Percentiles rank a stretch among this genome's conserved stretches.
phyloP scores from a whole-genome alignment of 129 eudicot species.

The Artemisia annua region DNA sequence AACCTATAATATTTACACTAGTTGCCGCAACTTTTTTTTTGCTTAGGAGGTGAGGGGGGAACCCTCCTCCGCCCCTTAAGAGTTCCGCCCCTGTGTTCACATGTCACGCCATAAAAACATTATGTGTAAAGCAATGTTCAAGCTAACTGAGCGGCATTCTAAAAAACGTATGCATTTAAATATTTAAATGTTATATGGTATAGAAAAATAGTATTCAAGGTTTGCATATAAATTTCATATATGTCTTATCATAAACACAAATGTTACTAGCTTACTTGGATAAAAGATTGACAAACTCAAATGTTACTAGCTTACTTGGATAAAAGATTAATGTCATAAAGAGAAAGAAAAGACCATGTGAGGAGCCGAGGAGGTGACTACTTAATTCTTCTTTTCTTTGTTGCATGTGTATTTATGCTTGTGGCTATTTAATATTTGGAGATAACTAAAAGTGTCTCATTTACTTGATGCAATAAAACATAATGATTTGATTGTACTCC shows the following conservation, averaged over 20 bases:
- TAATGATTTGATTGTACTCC: conserved; percentile 26
- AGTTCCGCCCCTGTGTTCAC: no score
- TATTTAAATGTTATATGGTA: no score
- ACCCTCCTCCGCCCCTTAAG: no score
- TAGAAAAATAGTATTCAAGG: no score
- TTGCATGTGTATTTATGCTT: conserved; percentile 25
- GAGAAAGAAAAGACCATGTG: conserved; percentile 3
- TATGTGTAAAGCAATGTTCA: no score
- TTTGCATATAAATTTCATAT: no score
- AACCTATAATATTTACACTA: no score
- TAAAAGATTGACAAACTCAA: no score
- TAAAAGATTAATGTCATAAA: background rate
- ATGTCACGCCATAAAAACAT: no score
- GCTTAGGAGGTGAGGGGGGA: no score
- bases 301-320: background rate
- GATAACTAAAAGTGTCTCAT: conserved; percentile 8
- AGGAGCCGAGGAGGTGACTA: conserved; percentile 6
- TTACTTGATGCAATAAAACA: conserved; percentile 23
- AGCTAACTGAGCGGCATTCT: background rate
- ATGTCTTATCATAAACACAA: background rate
- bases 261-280: background rate
- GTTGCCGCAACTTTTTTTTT: no score
- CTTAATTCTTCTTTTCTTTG: background rate
- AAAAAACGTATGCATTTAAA: background rate
- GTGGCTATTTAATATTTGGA: conserved; percentile 13